These are phyloP conservation scores for Linnemannia elongata DNA, from an alignment of 192 early-diverging fungal species.

Conservation along the genomic window DNA sequence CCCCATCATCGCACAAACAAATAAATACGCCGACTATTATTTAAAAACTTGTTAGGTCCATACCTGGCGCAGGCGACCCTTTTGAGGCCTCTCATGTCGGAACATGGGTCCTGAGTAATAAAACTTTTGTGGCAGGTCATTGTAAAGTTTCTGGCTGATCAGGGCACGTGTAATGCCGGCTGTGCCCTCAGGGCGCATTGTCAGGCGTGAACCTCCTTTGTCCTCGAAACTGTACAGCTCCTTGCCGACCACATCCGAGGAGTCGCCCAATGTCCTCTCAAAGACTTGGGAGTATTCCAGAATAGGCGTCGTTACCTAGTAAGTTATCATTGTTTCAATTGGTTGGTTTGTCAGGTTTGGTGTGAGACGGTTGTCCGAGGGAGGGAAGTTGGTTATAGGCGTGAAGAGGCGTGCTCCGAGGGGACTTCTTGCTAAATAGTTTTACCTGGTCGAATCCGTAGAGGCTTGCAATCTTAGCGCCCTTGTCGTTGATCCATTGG, in stretches of 20 bases:
- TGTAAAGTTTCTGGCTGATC: slow-evolving; percentile 61
- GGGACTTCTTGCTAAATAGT: not conserved
- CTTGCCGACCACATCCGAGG: slow-evolving; percentile 78
- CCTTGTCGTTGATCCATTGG: slow-evolving; percentile 61
- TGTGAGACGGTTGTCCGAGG: not conserved
- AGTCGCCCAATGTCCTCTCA: slow-evolving; percentile 71
- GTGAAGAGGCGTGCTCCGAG: not conserved
- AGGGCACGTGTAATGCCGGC: slow-evolving; percentile 64
- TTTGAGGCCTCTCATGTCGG: slow-evolving; percentile 78
- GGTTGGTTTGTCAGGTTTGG: not conserved
- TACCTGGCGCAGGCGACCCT: slow-evolving; percentile 73
- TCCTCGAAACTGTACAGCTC: slow-evolving; percentile 77
- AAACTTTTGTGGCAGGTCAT: slow-evolving; percentile 63
- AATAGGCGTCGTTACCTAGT: slow-evolving; percentile 71
- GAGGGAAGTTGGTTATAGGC: not conserved
- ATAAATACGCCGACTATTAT: not conserved
- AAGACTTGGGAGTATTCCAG: slow-evolving; percentile 75
- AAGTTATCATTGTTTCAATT: not conserved
- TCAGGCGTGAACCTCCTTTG: slow-evolving; percentile 68
- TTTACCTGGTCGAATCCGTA: slow-evolving; percentile 69
- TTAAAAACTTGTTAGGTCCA: not conserved
- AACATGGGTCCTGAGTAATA: slow-evolving; percentile 80
- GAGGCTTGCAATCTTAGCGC: slow-evolving; percentile 50
- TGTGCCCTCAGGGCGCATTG: slow-evolving; percentile 79
- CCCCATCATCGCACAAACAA: not conserved